These are phyloP conservation scores for Neoscytalidium dimidiatum DNA, from an alignment of 2,329 filamentous ascomycete genomes.

Conservation along the genomic window DNA sequence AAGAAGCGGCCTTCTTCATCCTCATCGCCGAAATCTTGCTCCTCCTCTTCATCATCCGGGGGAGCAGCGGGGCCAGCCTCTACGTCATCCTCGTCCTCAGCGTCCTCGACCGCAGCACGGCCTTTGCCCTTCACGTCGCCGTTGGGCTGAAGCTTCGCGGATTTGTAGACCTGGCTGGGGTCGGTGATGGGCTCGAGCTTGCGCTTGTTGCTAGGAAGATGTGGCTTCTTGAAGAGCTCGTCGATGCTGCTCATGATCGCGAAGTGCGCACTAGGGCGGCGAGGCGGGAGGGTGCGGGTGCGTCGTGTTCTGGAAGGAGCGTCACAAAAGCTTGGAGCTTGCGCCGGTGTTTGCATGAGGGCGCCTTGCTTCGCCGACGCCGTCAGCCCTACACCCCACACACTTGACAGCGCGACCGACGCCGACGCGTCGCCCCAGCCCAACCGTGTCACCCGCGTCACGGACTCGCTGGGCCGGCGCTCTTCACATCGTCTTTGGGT, in stretches of 20 bases:
- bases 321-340: conserved; percentile 9
- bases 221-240: conserved; percentile 63
- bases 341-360: neutral
- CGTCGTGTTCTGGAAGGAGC: neutral
- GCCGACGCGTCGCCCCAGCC: conserved; percentile 13
- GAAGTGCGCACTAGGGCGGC: neutral
- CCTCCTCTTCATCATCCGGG: conserved; percentile 50
- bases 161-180: conserved; percentile 62
- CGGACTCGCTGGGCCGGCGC: neutral
- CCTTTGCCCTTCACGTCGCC: conserved; percentile 53
- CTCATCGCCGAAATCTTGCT: conserved; percentile 59
- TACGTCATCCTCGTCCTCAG: conserved; percentile 45
- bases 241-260: conserved; percentile 59
- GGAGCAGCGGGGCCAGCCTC: conserved; percentile 57
- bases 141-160: conserved; percentile 55
- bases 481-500: neutral
- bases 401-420: neutral
- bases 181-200: conserved; percentile 59
- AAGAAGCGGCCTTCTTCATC: conserved; percentile 97
- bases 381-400: conserved; percentile 8
- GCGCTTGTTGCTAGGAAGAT: conserved; percentile 54
- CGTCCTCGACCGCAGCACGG: conserved; percentile 52
- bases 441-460: neutral
- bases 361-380: conserved; percentile 2
- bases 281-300: neutral